These are phyloP conservation scores for Erysimum cheiranthoides DNA, from an alignment of 345 rosid genomes.

Conservation along the genomic window DNA sequence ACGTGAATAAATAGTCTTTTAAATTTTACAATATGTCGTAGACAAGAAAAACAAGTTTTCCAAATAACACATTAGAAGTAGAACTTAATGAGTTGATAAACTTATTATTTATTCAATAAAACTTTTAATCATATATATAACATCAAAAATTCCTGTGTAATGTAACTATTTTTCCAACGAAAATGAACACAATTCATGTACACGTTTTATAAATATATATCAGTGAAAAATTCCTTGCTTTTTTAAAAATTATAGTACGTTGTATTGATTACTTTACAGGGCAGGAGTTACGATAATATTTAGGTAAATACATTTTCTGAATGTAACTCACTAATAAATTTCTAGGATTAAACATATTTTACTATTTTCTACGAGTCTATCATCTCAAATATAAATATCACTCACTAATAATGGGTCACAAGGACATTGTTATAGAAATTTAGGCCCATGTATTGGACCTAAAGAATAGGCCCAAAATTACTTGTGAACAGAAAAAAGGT, in stretches of 20 bases:
- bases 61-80: neutral
- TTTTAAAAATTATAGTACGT: neutral
- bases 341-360: too few species aligned
- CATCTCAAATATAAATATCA: neutral
- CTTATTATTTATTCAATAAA: neutral
- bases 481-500: neutral
- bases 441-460: neutral
- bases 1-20: neutral
- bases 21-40: neutral
- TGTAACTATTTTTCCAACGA: neutral
- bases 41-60: neutral
- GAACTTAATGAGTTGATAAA: neutral
- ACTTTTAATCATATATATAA: too few species aligned
- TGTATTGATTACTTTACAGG: neutral
- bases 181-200: neutral
- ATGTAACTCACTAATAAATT: too few species aligned
- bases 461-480: constrained; percentile 12
- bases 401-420: neutral
- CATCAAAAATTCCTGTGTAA: too few species aligned
- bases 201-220: neutral
- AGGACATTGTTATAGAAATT: neutral
- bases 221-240: neutral
- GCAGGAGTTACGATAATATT: neutral
- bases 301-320: too few species aligned
- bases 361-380: too few species aligned